Evolutionary conservation across 2,329 filamentous ascomycete species (phyloP), one percentile per base, ranked within the genome.

Genomic region (Aspergillus intermedius): DNA sequence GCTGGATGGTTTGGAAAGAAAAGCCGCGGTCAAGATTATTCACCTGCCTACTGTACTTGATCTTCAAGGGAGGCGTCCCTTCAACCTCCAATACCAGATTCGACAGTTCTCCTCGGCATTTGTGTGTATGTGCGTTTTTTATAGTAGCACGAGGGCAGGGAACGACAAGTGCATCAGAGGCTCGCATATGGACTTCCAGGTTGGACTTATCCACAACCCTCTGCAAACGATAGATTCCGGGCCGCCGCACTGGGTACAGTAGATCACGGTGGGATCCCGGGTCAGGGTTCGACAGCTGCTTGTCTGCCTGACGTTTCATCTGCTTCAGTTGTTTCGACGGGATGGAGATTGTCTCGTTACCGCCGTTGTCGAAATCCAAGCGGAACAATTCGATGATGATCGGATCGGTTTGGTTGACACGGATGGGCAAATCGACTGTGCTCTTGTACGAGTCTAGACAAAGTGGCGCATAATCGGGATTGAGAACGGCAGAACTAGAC

Each of bases 121-220:
- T 86, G 54, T 87, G 78, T 2, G 76, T 71, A 4, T 79, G 75
- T 19, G 80, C 77, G 5, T 82, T 76, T 53, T 82, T 82, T 23
- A 97, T 83, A 45, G 77, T 77, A 17, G 89, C 93, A 56, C 82
- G 84, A 1, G 93, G 93, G 64, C 93, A 98, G 23, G 81, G 76
- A 10, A 95, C 89, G 44, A 98, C 85, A 47, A 94, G 84, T 0
- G 90, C 87, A 59, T 93, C 88, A 44, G 84, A 84, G 46, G 77
- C 79, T 37, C 80, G 77, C 37, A 87, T 82, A 60, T 91, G 89
- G 9, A 96, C 88, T 65, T 97, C 90, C 28, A 98, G 80, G 67
- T 95, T 95, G 51, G 94, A 93, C 65, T 95, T 86, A 65, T 98
- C 93, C 54, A 95, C 74, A 8, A 98, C 90, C 64, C 84, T 89